Conservation (phyloP, 1,139 yeast genomes). For the Yamadazyma sp. region DNA sequence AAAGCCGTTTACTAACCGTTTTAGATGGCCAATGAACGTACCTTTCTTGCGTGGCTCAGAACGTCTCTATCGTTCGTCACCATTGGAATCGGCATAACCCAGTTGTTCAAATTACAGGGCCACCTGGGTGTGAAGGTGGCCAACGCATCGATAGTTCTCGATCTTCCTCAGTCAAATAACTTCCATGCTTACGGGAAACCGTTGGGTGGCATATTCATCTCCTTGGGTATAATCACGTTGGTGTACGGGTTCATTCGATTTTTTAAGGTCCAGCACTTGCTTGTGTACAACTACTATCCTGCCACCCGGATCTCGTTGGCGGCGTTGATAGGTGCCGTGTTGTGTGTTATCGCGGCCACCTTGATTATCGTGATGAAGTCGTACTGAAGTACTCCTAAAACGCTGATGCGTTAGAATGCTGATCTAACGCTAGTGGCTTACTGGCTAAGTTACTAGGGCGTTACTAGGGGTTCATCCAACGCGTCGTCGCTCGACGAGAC, state of each 20-base stretch:
- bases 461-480: too few relatives aligned
- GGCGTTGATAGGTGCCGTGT: constrained; percentile 19
- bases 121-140: constrained; percentile 20
- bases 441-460: too few relatives aligned
- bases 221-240: constrained; percentile 36
- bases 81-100: constrained; percentile 44
- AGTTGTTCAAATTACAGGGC: constrained; percentile 35
- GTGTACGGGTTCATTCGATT: constrained; percentile 33
- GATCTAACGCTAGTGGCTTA: too few relatives aligned
- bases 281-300: constrained; percentile 29
- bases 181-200: constrained; percentile 31
- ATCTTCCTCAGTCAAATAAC: constrained; percentile 6
- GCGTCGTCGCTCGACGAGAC: too few relatives aligned
- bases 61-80: constrained; percentile 50
- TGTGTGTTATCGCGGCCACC: constrained; percentile 24
- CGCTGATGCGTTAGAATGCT: too few relatives aligned
- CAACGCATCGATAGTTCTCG: constrained; percentile 12
- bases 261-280: constrained; percentile 33
- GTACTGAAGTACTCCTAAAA: constrained; percentile 4
- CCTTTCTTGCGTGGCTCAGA: constrained; percentile 74
- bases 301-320: constrained; percentile 29
- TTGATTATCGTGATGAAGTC: constrained; percentile 23
- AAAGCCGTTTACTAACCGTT: neutral
- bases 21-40: constrained; percentile 70
- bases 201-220: constrained; percentile 35